A percentile compares a stretch with the other conserved stretches of the same genome.
Conservation (phyloP, 2,329 filamentous ascomycete genomes). For the Meredithiella fracta region DNA sequence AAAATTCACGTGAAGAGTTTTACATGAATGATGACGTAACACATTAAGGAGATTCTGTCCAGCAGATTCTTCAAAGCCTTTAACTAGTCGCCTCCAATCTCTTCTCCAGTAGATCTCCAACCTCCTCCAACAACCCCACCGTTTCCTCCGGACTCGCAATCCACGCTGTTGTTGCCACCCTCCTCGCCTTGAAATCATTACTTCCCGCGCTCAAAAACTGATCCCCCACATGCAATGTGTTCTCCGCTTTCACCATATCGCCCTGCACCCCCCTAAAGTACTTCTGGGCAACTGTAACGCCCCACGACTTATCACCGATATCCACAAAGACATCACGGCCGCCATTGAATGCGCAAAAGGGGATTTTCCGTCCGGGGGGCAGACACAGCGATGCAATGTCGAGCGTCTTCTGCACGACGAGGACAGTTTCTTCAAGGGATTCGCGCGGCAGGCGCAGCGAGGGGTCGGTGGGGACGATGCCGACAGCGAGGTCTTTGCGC, state of each 20-base stretch:
- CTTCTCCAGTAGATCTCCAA: conserved; percentile 42
- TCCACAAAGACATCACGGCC: conserved; percentile 97
- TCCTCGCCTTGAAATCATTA: conserved; percentile 90
- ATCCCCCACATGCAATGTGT: conserved; percentile 87
- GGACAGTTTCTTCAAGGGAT: conserved; percentile 84
- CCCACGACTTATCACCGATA: conserved; percentile 95
- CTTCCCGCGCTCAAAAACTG: conserved; percentile 90
- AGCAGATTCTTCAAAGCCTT: too few species aligned
- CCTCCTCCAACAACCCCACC: conserved; percentile 72
- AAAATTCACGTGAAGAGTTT: too few species aligned
- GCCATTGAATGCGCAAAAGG: conserved; percentile 96
- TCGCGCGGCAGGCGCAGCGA: conserved; percentile 63
- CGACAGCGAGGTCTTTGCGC: conserved; percentile 76
- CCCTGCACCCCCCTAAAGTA: conserved; percentile 50
- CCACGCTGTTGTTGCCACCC: conserved; percentile 91
- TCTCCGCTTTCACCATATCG: conserved; percentile 48
- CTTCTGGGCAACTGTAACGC: conserved; percentile 77
- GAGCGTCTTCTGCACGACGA: conserved; percentile 83
- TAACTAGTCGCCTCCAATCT: conserved; percentile 17
- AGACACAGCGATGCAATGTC: conserved; percentile 52
- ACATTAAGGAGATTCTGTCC: too few species aligned
- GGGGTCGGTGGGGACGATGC: conserved; percentile 50
- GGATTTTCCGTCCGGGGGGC: conserved; percentile 31
- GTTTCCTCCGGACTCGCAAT: conserved; percentile 88
- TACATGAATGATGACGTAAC: too few species aligned